Percentiles rank a stretch among this genome's conserved stretches.
Evolutionary conservation across 768 basidiomycete species (phyloP).

Genomic region (Collybia sp.): DNA sequence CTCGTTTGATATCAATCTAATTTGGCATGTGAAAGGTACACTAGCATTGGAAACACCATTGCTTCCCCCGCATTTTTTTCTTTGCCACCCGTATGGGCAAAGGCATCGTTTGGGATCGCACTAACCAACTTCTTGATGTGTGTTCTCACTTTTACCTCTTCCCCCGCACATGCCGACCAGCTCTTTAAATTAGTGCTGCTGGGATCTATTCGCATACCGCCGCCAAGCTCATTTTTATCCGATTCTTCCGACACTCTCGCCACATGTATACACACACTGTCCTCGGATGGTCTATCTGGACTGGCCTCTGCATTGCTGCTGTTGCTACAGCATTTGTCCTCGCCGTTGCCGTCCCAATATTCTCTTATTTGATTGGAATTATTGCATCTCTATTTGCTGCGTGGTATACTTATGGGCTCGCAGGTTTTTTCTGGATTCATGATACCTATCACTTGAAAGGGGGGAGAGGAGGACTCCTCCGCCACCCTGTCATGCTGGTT

Average conservation of each 20-base stretch:
- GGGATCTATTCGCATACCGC: constrained; percentile 46
- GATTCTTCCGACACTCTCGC: constrained; percentile 40
- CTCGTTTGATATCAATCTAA: background rate
- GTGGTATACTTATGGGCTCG: constrained; percentile 56
- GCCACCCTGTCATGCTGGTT: constrained; percentile 24
- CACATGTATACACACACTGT: constrained; percentile 48
- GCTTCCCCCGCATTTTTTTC: constrained; percentile 43
- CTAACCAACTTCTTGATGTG: constrained; percentile 49
- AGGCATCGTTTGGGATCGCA: constrained; percentile 43
- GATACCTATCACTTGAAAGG: constrained; percentile 40
- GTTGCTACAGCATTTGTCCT: constrained; percentile 40
- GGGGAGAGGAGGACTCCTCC: constrained; percentile 24
- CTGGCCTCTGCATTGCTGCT: constrained; percentile 32
- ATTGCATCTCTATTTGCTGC: constrained; percentile 49
- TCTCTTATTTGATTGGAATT: constrained; percentile 50
- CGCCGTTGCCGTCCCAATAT: constrained; percentile 48
- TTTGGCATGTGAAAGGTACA: constrained; percentile 25
- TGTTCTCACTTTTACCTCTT: constrained; percentile 4
- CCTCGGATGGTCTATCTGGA: constrained; percentile 47
- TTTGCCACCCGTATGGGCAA: constrained; percentile 44
- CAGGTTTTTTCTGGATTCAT: constrained; percentile 51
- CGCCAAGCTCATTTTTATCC: constrained; percentile 49
- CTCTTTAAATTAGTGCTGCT: constrained; percentile 26
- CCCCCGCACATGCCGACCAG: background rate
- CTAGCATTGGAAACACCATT: constrained; percentile 42